These are phyloP conservation scores for Globisporangium alternatum DNA, from an alignment of 352 stramenopile species.

Conservation along the genomic window DNA sequence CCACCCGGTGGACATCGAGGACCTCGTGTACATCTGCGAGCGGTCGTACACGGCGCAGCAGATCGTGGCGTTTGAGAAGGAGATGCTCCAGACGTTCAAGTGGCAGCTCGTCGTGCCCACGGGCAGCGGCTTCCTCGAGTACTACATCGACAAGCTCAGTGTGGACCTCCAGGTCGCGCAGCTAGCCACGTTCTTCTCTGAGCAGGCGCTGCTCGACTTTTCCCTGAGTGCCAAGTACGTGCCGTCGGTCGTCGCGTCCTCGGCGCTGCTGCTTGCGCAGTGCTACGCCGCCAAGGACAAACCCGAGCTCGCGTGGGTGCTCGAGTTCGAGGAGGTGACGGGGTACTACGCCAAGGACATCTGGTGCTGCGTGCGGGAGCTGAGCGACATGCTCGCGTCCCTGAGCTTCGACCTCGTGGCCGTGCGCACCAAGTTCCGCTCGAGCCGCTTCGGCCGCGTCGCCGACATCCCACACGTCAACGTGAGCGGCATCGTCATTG, in stretches of 20 bases:
- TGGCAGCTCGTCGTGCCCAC: constrained; percentile 97
- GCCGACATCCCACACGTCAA: constrained; percentile 20
- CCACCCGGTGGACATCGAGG: constrained; percentile 95
- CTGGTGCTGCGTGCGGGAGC: constrained; percentile 32
- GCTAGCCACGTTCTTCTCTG: constrained; percentile 56
- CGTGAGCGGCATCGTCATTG: constrained; percentile 15
- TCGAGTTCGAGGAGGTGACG: constrained; percentile 45
- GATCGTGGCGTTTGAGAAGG: constrained; percentile 87
- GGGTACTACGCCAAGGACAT: constrained; percentile 40
- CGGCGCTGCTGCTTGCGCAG: constrained; percentile 44
- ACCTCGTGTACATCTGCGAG: constrained; percentile 99
- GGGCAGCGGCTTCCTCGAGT: constrained; percentile 93
- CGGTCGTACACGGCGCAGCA: constrained; percentile 90
- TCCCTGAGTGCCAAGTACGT: constrained; percentile 42
- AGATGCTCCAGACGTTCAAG: constrained; percentile 93
- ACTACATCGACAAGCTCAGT: constrained; percentile 90
- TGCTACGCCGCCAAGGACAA: constrained; percentile 44
- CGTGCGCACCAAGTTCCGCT: constrained; percentile 43
- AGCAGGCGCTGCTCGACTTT: constrained; percentile 62
- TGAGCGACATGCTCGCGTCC: constrained; percentile 35
- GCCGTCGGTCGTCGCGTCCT: constrained; percentile 44
- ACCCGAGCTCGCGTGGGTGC: constrained; percentile 43
- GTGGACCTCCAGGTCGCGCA: constrained; percentile 33
- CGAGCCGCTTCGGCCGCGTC: constrained; percentile 16
- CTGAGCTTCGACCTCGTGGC: constrained; percentile 41